These are phyloP conservation scores for Wickerhamomyces bovis DNA, from an alignment of 805 yeast genomes.

Conservation along the genomic window DNA sequence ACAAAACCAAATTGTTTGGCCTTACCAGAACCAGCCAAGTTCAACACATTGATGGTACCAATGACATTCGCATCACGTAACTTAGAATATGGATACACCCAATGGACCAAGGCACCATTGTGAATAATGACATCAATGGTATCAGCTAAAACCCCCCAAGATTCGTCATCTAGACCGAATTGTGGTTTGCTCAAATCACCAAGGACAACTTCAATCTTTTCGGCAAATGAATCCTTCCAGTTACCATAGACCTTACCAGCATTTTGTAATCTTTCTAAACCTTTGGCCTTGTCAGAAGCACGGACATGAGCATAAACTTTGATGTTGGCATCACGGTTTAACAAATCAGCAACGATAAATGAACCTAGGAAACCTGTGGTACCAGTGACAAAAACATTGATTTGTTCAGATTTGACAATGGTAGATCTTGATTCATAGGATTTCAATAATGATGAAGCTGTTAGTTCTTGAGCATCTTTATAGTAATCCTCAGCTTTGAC, in stretches of 20 bases:
- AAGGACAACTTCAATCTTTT: constrained; percentile 61
- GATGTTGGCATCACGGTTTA: constrained; percentile 49
- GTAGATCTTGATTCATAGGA: constrained; percentile 40
- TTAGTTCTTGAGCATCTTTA: constrained; percentile 62
- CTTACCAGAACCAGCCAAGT: constrained; percentile 66
- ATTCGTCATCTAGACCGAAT: constrained; percentile 56
- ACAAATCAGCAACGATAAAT: constrained; percentile 71
- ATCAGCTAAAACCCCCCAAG: constrained; percentile 54
- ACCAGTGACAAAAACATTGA: constrained; percentile 85
- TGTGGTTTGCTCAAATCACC: constrained; percentile 75
- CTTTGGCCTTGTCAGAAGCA: constrained; percentile 63
- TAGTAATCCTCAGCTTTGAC: constrained; percentile 43
- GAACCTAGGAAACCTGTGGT: constrained; percentile 96
- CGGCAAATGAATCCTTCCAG: constrained; percentile 48
- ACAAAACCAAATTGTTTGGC: constrained; percentile 86
- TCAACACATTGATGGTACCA: constrained; percentile 78
- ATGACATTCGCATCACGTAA: constrained; percentile 91
- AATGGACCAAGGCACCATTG: constrained; percentile 97
- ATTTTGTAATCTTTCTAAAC: constrained; percentile 66
- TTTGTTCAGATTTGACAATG: constrained; percentile 29
- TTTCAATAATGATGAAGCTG: constrained; percentile 33
- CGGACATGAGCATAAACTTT: constrained; percentile 86
- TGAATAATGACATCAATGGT: constrained; percentile 80
- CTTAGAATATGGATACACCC: constrained; percentile 94
- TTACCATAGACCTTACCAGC: constrained; percentile 77